phyloP scores from a whole-genome alignment of 495 filamentous ascomycete genomes.

The Aspergillus ellipticus region DNA sequence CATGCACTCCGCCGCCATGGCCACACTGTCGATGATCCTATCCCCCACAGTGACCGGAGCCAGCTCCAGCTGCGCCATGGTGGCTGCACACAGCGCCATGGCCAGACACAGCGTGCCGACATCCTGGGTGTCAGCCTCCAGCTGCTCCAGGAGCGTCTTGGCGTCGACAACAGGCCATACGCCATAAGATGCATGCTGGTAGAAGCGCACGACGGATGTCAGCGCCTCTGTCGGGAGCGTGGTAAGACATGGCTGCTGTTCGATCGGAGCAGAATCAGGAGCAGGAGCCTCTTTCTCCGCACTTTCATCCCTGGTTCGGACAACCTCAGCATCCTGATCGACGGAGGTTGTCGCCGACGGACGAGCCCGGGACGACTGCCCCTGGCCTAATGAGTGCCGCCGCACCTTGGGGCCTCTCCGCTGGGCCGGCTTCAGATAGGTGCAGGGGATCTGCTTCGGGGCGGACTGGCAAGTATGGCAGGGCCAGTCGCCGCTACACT shows the following conservation, averaged over 20 bases:
- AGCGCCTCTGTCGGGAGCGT: conserved; percentile 13
- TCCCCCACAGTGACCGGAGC: conserved; percentile 12
- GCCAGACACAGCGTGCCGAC: conserved; percentile 17
- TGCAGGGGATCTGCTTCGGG: conserved; percentile 21
- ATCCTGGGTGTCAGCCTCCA: conserved; percentile 9
- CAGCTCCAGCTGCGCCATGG: conserved; percentile 32
- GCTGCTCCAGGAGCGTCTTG: conserved; percentile 12
- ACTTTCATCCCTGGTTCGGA: background rate
- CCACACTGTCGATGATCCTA: conserved; percentile 13
- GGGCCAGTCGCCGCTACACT: conserved; percentile 30
- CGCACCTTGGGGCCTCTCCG: conserved; percentile 29
- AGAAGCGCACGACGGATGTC: conserved; percentile 18
- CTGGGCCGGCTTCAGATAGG: conserved; percentile 27
- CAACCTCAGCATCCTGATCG: background rate
- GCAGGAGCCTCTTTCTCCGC: background rate
- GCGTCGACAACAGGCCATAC: conserved; percentile 32
- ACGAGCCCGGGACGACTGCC: background rate
- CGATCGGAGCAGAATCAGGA: background rate
- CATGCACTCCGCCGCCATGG: conserved; percentile 24
- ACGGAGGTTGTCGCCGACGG: background rate
- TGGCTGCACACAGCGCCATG: conserved; percentile 30
- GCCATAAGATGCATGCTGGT: conserved; percentile 26
- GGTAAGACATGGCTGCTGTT: background rate
- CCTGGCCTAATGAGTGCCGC: background rate
- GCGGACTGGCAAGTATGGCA: conserved; percentile 26